Conservation (phyloP, 768 basidiomycete genomes). For the Strobilomyces echinocephalus region DNA sequence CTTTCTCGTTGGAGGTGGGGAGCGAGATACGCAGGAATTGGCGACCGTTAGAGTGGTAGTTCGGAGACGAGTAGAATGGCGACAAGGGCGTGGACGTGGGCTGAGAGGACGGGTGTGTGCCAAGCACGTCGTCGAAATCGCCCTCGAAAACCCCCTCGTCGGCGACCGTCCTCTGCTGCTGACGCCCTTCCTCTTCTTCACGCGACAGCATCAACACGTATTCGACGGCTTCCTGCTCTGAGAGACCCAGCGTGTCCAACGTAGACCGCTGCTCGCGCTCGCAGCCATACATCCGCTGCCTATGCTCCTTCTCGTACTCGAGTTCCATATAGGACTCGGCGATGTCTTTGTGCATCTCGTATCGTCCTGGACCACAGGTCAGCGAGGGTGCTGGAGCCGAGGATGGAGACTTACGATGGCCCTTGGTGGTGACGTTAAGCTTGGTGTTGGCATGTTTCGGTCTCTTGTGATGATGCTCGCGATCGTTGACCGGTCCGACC, state of each 20-base stretch:
- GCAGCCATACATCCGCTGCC: constrained; percentile 38
- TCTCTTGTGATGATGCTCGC: constrained; percentile 31
- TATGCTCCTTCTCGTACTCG: constrained; percentile 43
- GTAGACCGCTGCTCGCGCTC: constrained; percentile 55
- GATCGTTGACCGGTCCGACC: constrained; percentile 42
- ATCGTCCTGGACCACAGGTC: constrained; percentile 44
- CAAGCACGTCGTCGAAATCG: constrained; percentile 33
- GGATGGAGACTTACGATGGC: constrained; percentile 37
- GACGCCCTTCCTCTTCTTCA: constrained; percentile 50
- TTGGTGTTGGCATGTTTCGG: constrained; percentile 25
- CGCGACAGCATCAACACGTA: constrained; percentile 83
- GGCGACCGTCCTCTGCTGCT: constrained; percentile 8
- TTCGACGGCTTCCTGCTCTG: constrained; percentile 70
- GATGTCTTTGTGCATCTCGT: constrained; percentile 61
- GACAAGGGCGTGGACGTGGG: constrained; percentile 8
- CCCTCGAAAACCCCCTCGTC: constrained; percentile 57
- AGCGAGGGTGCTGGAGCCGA: background rate
- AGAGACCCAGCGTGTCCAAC: constrained; percentile 62
- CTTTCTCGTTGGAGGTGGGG: constrained; percentile 43
- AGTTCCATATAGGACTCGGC: constrained; percentile 51
- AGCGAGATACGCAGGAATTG: constrained; percentile 27
- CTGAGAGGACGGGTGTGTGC: constrained; percentile 4
- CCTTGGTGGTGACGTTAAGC: constrained; percentile 36
- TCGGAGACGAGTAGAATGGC: constrained; percentile 15
- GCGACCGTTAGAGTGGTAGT: constrained; percentile 19